These are phyloP conservation scores for Zymoseptoria pseudotritici DNA, from an alignment of 2,329 filamentous ascomycete species.

Conservation along the genomic window DNA sequence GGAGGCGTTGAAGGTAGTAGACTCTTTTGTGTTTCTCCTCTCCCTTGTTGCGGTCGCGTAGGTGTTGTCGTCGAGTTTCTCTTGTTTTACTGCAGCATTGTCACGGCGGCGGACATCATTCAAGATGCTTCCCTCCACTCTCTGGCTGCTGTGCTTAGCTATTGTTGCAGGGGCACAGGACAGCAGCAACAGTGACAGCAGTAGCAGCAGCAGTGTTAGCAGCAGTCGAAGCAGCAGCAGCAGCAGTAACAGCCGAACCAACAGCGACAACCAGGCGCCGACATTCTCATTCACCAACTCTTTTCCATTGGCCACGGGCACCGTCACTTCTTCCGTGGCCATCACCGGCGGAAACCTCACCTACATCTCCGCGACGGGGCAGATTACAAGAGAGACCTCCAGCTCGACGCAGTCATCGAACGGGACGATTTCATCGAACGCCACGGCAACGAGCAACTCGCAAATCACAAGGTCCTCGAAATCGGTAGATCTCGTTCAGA, in stretches of 20 bases:
- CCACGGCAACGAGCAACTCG: conserved; percentile 11
- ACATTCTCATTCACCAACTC: conserved; percentile 20
- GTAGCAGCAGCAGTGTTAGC: conserved; percentile 21
- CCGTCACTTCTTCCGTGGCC: conserved; percentile 16
- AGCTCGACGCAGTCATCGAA: conserved; percentile 29
- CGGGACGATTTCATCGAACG: conserved; percentile 35
- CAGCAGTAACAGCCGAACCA: neutral
- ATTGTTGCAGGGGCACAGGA: conserved; percentile 27
- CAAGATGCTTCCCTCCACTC: conserved; percentile 22
- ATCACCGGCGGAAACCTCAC: conserved; percentile 22
- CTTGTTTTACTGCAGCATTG: neutral
- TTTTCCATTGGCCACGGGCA: conserved; percentile 10
- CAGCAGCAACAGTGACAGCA: conserved; percentile 16
- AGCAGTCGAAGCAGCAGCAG: conserved; percentile 3
- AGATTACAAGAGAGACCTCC: conserved; percentile 16
- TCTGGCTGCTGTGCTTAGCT: conserved; percentile 30
- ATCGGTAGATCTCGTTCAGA: conserved; percentile 18
- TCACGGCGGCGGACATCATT: neutral
- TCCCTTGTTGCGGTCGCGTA: too few species aligned
- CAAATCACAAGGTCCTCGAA: conserved; percentile 19
- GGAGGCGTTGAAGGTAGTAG: too few species aligned
- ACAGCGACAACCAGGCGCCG: neutral
- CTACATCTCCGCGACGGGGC: conserved; percentile 21
- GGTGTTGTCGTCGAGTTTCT: neutral
- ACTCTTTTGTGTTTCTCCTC: neutral